phyloP scores from a whole-genome alignment of 169 alveolate species.

The Eimeria nieschulzi region DNA sequence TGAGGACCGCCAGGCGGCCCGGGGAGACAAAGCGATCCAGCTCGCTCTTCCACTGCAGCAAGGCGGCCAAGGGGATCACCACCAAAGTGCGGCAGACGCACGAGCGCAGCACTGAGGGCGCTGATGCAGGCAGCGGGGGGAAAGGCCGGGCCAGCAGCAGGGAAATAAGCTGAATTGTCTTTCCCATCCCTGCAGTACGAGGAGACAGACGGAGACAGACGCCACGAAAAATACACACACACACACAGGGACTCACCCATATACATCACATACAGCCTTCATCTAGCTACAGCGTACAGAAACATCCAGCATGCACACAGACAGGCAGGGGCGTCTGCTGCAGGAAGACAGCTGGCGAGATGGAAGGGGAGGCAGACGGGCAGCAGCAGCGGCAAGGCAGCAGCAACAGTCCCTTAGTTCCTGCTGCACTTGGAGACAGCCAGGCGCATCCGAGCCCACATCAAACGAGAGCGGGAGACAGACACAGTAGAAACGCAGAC shows the following conservation, averaged over 20 bases:
- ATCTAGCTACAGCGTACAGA: no score
- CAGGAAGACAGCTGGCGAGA: no score
- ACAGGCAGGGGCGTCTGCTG: no score
- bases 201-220: not conserved
- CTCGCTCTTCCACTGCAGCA: conserved; percentile 85
- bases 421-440: no score
- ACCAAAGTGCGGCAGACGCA: conserved; percentile 83
- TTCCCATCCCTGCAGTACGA: conserved; percentile 81
- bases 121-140: conserved; percentile 60
- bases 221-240: not conserved
- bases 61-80: conserved; percentile 86
- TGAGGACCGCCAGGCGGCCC: conserved; percentile 77
- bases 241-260: not conserved
- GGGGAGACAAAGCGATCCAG: conserved; percentile 79
- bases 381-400: no score
- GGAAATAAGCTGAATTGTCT: conserved; percentile 83
- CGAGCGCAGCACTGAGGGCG: conserved; percentile 56
- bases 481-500: no score
- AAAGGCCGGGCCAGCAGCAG: conserved; percentile 78
- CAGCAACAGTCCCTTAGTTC: no score
- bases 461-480: no score
- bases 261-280: not conserved
- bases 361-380: no score
- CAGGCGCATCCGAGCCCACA: no score
- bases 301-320: no score